Evolutionary conservation across 2,329 filamentous ascomycete species (phyloP).

Genomic region (Proliferodiscus dingleyae): DNA sequence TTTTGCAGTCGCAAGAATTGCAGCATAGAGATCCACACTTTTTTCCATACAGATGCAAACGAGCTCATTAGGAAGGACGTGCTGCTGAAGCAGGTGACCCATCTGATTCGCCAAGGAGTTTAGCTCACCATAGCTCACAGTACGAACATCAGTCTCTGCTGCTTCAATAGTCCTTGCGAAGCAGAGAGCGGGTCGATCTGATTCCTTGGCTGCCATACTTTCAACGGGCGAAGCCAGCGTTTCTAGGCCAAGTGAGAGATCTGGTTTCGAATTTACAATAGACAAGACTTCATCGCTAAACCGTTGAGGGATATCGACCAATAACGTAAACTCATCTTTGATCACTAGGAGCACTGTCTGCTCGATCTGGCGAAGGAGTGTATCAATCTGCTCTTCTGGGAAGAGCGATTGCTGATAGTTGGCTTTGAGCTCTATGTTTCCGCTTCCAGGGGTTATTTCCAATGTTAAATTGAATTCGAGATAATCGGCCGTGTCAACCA

Average conservation of each 20-base stretch:
- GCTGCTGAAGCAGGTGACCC: constrained; percentile 49
- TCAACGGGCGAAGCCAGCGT: constrained; percentile 29
- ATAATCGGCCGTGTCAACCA: constrained; percentile 61
- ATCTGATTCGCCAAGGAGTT: constrained; percentile 61
- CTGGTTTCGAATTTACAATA: constrained; percentile 24
- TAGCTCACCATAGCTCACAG: constrained; percentile 59
- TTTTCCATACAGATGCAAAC: constrained; percentile 78
- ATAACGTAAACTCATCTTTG: constrained; percentile 2
- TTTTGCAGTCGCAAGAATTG: constrained; percentile 71
- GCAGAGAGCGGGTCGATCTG: constrained; percentile 56
- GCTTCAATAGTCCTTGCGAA: constrained; percentile 51
- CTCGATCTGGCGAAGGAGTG: constrained; percentile 59
- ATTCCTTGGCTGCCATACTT: constrained; percentile 32
- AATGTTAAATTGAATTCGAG: constrained; percentile 73
- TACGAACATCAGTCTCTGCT: constrained; percentile 33
- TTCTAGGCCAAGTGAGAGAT: constrained; percentile 7
- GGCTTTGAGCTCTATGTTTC: constrained; percentile 44
- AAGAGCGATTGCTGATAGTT: constrained; percentile 53
- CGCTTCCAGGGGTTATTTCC: constrained; percentile 63
- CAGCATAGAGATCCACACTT: constrained; percentile 64
- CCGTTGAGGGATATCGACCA: constrained; percentile 11
- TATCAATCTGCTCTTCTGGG: constrained; percentile 47
- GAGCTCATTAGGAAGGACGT: constrained; percentile 48
- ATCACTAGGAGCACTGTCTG: constrained; percentile 41
- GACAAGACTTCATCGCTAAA: constrained; percentile 21